These are phyloP conservation scores for Ruellia speciosa DNA, from an alignment of 305 asterid species.

Conservation along the genomic window DNA sequence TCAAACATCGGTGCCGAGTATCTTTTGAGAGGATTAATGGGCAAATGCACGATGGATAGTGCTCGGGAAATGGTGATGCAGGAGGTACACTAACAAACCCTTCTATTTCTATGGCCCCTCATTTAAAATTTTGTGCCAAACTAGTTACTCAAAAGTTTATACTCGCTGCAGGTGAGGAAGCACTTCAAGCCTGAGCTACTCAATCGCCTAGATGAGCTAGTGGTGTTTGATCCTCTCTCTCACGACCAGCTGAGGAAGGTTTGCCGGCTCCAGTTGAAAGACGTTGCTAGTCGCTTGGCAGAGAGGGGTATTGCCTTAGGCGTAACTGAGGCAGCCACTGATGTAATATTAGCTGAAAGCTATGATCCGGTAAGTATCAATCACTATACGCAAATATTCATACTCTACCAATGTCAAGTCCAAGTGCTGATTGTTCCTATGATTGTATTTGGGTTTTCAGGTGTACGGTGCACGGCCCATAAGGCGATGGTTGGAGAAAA, in stretches of 20 bases:
- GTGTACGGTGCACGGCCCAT: constrained; percentile 82
- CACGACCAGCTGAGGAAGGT: constrained; percentile 71
- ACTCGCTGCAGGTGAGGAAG: constrained; percentile 48
- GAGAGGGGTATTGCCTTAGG: constrained; percentile 86
- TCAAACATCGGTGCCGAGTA: constrained; percentile 82
- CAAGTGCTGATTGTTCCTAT: neutral
- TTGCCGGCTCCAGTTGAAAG: constrained; percentile 69
- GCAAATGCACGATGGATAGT: constrained; percentile 54
- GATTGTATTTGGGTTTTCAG: constrained; percentile 19
- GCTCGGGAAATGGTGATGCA: constrained; percentile 86
- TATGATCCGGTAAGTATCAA: constrained; percentile 66
- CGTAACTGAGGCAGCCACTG: constrained; percentile 62
- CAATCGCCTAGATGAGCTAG: constrained; percentile 77
- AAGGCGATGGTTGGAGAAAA: constrained; percentile 83
- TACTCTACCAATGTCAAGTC: neutral
- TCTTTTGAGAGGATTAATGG: constrained; percentile 54
- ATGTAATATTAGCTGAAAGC: constrained; percentile 59
- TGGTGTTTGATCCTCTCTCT: constrained; percentile 81
- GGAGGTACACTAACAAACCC: constrained; percentile 33
- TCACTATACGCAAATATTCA: neutral
- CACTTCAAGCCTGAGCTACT: constrained; percentile 89
- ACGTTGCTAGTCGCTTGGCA: constrained; percentile 68
- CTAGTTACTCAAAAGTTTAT: neutral
- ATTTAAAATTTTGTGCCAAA: neutral
- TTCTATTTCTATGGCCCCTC: neutral